Conservation (phyloP, 1,139 yeast species). For the Sugiyamaella paludigena region DNA sequence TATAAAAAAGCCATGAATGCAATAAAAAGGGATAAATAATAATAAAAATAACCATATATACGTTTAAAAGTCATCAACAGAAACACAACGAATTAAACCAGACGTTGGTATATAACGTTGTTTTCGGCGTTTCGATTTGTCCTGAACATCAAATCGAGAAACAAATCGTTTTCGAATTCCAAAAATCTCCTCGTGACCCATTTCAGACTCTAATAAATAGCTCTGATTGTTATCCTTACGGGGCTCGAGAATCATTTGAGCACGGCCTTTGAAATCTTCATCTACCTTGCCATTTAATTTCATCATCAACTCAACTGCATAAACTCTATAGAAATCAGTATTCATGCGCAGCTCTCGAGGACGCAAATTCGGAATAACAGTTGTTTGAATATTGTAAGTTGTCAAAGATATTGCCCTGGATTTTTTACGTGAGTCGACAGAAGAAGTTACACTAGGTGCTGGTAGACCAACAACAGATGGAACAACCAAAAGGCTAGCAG, state of each 20-base stretch:
- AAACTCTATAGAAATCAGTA: constrained; percentile 38
- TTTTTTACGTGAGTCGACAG: constrained; percentile 6
- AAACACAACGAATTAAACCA: constrained; percentile 6
- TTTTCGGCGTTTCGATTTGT: constrained; percentile 9
- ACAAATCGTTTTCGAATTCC: constrained; percentile 32
- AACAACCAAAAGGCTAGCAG: constrained; percentile 16
- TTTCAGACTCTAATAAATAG: constrained; percentile 21
- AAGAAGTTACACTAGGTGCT: constrained; percentile 1
- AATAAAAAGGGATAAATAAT: neutral
- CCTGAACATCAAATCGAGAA: constrained; percentile 20
- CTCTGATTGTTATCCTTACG: constrained; percentile 29
- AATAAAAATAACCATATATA: neutral
- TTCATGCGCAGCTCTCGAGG: constrained; percentile 39
- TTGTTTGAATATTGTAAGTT: constrained; percentile 35
- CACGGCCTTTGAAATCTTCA: constrained; percentile 34
- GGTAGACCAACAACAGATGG: neutral
- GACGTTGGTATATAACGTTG: constrained; percentile 12
- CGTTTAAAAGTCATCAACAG: constrained; percentile 12
- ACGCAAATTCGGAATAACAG: constrained; percentile 32
- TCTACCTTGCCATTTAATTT: constrained; percentile 37
- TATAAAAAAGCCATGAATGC: neutral
- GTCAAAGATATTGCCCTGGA: constrained; percentile 29
- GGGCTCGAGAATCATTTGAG: constrained; percentile 38
- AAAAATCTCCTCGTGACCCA: constrained; percentile 26
- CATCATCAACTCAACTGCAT: constrained; percentile 40